Evolutionary conservation across 352 stramenopile genomes (phyloP).

Genomic region (Globisporangium uncinulatum): DNA sequence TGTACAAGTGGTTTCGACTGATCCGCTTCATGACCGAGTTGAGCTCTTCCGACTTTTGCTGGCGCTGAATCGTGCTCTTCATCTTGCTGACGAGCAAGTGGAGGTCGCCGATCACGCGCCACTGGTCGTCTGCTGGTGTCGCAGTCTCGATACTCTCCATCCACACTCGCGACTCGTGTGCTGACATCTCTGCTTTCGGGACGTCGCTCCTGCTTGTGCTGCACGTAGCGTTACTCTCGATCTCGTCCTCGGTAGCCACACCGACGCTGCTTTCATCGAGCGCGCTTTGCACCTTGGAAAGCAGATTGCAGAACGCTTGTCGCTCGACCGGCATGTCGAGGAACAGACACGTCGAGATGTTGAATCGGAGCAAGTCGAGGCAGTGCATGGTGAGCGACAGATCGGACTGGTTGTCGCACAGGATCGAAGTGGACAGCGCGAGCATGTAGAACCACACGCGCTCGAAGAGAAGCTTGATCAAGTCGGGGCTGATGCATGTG

Average conservation of each 20-base stretch:
- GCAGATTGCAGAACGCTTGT: slow-evolving; percentile 69
- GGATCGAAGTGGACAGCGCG: slow-evolving; percentile 77
- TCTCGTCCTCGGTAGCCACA: not conserved
- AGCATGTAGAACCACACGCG: slow-evolving; percentile 95
- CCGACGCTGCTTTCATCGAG: slow-evolving; percentile 27
- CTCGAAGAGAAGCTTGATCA: slow-evolving; percentile 91
- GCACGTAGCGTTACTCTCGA: not conserved
- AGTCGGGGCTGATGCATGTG: slow-evolving; percentile 80
- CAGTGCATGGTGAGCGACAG: slow-evolving; percentile 76
- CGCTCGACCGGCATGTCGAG: slow-evolving; percentile 70
- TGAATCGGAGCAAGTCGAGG: slow-evolving; percentile 73
- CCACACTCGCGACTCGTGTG: slow-evolving; percentile 27
- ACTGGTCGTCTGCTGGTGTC: slow-evolving; percentile 59
- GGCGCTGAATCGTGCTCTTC: slow-evolving; percentile 86
- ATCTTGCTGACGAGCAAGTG: slow-evolving; percentile 87
- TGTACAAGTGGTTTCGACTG: slow-evolving; percentile 85
- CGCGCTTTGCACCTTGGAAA: slow-evolving; percentile 66
- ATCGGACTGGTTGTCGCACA: slow-evolving; percentile 74
- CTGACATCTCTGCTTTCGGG: not conserved
- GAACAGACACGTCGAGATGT: slow-evolving; percentile 82
- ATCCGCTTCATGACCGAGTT: slow-evolving; percentile 88
- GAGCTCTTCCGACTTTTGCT: slow-evolving; percentile 74
- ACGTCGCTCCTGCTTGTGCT: slow-evolving; percentile 4
- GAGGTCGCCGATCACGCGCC: slow-evolving; percentile 84
- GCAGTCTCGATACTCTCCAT: slow-evolving; percentile 61